phyloP scores from a whole-genome alignment of 148 eudicot genomes.

The Drosera capensis region DNA sequence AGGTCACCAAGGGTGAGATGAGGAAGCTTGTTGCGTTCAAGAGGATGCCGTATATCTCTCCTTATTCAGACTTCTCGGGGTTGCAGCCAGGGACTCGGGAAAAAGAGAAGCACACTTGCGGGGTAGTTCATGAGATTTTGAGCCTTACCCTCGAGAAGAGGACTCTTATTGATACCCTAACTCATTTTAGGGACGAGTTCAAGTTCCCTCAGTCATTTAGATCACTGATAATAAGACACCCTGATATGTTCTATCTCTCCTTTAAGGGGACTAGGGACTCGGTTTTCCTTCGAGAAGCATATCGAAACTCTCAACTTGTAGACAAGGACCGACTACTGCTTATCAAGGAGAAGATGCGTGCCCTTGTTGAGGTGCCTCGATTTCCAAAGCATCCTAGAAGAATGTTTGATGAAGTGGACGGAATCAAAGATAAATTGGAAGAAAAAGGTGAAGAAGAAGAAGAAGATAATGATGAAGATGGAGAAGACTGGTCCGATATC shows the following conservation, averaged over 20 bases:
- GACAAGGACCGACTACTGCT: constrained; percentile 68
- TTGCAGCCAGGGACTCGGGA: constrained; percentile 49
- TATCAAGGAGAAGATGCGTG: constrained; percentile 84
- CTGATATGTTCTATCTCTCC: constrained; percentile 94
- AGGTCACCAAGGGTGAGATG: constrained; percentile 78
- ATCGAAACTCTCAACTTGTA: constrained; percentile 66
- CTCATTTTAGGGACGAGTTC: constrained; percentile 95
- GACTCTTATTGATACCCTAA: constrained; percentile 89
- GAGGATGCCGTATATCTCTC: constrained; percentile 84
- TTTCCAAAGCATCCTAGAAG: no score
- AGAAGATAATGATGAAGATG: constrained; percentile 34
- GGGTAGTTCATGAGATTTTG: constrained; percentile 82
- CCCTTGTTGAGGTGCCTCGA: constrained; percentile 60
- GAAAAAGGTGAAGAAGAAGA: constrained; percentile 9
- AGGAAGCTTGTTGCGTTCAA: constrained; percentile 63
- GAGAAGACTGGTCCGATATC: constrained; percentile 69
- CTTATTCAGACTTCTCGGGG: constrained; percentile 81
- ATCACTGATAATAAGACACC: constrained; percentile 95
- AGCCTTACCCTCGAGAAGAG: constrained; percentile 84
- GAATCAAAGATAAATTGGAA: constrained; percentile 19
- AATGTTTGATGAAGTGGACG: no score
- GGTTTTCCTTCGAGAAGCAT: constrained; percentile 94
- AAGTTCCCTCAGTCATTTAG: constrained; percentile 94
- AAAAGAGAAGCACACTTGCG: constrained; percentile 97
- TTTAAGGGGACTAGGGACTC: constrained; percentile 93